Evolutionary conservation across 108 stramenopile species (phyloP).

Genomic region (Stephanodiscus minutulus): DNA sequence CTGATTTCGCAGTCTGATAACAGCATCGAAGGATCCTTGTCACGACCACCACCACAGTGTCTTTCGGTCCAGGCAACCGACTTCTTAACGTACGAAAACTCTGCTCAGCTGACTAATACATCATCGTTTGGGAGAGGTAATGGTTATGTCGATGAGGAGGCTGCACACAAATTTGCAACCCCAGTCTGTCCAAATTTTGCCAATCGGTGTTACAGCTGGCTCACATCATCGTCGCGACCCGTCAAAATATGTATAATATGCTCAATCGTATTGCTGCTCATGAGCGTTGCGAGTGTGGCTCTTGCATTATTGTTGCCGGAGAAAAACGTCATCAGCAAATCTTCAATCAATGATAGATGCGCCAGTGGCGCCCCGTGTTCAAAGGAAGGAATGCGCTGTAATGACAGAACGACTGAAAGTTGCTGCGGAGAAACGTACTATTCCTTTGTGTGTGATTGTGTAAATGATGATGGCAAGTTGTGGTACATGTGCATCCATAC

Average conservation of each 20-base stretch:
- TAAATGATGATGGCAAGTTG: slow-evolving; percentile 2
- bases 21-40: slow-evolving; percentile 4
- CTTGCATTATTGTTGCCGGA: slow-evolving; percentile 19
- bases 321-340: neutral
- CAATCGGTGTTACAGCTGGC: slow-evolving; percentile 11
- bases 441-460: slow-evolving; percentile 21
- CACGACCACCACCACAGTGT: slow-evolving; percentile 6
- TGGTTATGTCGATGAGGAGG: slow-evolving; percentile 24
- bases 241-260: slow-evolving; percentile 6
- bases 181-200: neutral
- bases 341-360: neutral
- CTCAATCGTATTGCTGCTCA: slow-evolving; percentile 13
- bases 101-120: slow-evolving; percentile 11
- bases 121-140: slow-evolving; percentile 17
- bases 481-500: slow-evolving; percentile 1
- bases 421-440: slow-evolving; percentile 19
- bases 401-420: slow-evolving; percentile 9
- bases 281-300: slow-evolving; percentile 10
- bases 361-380: slow-evolving; percentile 1
- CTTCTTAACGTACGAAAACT: no score
- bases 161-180: slow-evolving; percentile 2
- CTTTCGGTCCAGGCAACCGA: neutral
- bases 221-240: slow-evolving; percentile 18
- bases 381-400: slow-evolving; percentile 6
- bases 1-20: neutral